Base-by-base conservation (phyloP, 495 filamentous ascomycete genomes). In the Choiromyces venosus region DNA sequence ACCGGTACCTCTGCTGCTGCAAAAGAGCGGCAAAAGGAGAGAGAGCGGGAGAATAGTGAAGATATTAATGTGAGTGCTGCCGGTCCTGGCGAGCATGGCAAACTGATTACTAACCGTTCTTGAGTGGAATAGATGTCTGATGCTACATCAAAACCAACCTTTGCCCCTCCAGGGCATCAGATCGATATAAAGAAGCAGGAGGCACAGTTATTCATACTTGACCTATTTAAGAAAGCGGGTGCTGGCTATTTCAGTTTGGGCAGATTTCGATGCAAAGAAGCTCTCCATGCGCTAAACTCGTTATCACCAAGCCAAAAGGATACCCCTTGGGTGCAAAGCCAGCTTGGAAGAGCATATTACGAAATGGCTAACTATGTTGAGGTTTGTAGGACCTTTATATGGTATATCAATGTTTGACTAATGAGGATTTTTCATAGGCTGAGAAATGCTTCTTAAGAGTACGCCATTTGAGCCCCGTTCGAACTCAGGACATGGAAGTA, bases 401-500 rank as follows among this genome's bases (percentile, higher is more conserved):
- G 68, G 36, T n/a, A 64, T 25, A 69, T 35, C 52, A 65, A 37
- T 29, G 40, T 70, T 46, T 73, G 61, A 69, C 68, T 65, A 64
- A 25, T 67, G 38, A 68, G 40, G 29, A 25, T 73, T 56, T 37
- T n/a, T 39, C 40, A 68, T 36, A 81, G 80, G 79, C 95, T 7
- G 94, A 96, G 78, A 93, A 91, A 77, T 89, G 88, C 76, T 99
- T 96, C 82, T 83, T 88, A 52, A 87, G 90, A 64, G 86, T 97
- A 40, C 90, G 91, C 72, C 85, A 88, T 46, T 84, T 94, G 66
- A 89, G 91, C 36, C 93, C 93, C 9, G 90, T 91, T 5, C 88
- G 91, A 29, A 85, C 93, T 66, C 91, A 94, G 76, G 94, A 97
- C 79, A 97, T 97, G 94, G 95, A 99, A 79, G 89, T 97, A 33